A percentile compares a stretch with the other conserved stretches of the same genome.
These are phyloP conservation scores for Penicillium sp. DNA, from an alignment of 2,329 filamentous ascomycete species.

Conservation along the genomic window DNA sequence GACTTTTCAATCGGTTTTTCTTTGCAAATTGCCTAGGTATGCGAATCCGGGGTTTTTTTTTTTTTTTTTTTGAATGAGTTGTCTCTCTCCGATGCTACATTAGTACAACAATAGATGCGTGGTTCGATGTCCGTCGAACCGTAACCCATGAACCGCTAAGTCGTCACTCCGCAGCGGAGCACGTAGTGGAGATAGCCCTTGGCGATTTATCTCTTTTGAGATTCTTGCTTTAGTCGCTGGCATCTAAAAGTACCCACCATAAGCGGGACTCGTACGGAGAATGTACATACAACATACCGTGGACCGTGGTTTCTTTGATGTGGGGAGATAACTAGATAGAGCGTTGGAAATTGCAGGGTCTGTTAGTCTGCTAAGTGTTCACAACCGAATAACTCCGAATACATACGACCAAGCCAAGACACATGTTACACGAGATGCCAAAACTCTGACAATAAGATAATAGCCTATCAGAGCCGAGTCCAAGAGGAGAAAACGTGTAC, in stretches of 20 bases:
- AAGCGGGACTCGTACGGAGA: background rate
- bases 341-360: background rate
- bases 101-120: background rate
- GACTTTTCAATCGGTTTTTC: background rate
- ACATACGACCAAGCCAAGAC: background rate
- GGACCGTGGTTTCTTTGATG: background rate
- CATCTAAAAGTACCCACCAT: background rate
- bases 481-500: background rate
- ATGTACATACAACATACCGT: no score
- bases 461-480: conserved; percentile 1
- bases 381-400: background rate
- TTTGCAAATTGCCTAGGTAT: background rate
- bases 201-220: background rate
- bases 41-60: background rate
- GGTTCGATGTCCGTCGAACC: background rate
- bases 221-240: background rate
- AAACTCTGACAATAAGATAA: background rate
- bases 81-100: background rate
- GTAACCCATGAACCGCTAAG: background rate
- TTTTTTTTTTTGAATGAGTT: background rate
- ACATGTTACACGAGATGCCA: background rate
- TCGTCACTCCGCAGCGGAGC: conserved; percentile 1
- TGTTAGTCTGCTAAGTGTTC: background rate
- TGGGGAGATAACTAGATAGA: background rate
- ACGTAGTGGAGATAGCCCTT: background rate